phyloP scores from a whole-genome alignment of 163 green algal species.

The Chloromonas sp. region DNA sequence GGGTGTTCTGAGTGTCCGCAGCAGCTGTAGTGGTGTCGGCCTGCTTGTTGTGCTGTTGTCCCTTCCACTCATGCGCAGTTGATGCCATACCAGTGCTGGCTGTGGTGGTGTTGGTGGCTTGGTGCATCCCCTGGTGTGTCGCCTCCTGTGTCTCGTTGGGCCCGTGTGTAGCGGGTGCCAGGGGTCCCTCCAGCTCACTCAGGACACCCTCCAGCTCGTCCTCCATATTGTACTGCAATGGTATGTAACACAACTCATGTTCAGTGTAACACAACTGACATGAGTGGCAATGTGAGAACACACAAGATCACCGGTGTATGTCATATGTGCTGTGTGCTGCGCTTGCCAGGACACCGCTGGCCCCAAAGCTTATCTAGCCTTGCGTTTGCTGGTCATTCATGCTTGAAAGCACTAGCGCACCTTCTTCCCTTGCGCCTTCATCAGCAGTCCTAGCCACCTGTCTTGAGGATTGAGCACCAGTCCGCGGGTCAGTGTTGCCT shows the following conservation, averaged over 20 bases:
- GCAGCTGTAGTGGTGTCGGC: background rate
- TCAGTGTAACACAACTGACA: background rate
- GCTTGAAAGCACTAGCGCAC: constrained; percentile 7
- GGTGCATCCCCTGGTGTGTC: background rate
- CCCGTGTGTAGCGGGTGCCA: background rate
- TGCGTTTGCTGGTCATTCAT: too few species aligned
- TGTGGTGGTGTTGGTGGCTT: constrained; percentile 1
- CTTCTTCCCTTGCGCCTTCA: constrained; percentile 63
- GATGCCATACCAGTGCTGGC: background rate
- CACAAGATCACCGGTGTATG: too few species aligned
- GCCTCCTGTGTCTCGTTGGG: background rate
- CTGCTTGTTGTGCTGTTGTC: background rate
- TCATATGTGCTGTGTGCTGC: too few species aligned
- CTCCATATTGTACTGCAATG: constrained; percentile 29
- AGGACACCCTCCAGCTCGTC: constrained; percentile 26
- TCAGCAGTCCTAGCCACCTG: constrained; percentile 76
- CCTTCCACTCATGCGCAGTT: too few species aligned
- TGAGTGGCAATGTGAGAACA: background rate
- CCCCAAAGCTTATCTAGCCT: too few species aligned
- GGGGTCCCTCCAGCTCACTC: constrained; percentile 32
- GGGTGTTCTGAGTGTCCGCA: background rate
- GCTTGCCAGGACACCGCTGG: too few species aligned
- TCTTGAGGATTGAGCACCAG: constrained; percentile 53
- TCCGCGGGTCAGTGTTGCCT: constrained; percentile 56
- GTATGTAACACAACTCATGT: background rate